Evolutionary conservation across 768 basidiomycete genomes (phyloP).

Genomic region (Hypholoma fasciculare): DNA sequence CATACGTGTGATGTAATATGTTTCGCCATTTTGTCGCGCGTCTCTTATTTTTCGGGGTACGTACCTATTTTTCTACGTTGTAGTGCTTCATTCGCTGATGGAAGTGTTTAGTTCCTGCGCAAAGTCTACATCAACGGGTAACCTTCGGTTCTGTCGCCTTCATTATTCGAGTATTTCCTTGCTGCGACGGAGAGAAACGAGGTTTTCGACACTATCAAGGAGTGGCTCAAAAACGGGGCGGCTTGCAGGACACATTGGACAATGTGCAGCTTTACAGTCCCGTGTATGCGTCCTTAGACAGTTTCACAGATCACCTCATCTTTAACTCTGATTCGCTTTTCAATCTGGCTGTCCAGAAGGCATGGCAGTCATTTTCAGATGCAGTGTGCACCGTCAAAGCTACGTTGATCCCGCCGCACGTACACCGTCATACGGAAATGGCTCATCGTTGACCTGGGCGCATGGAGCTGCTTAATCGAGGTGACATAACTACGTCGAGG

Average conservation of each 20-base stretch:
- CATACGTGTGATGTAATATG: slow-evolving; percentile 78
- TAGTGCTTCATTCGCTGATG: neutral
- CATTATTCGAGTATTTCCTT: slow-evolving; percentile 46
- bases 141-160: slow-evolving; percentile 39
- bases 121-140: slow-evolving; percentile 67
- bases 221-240: slow-evolving; percentile 78
- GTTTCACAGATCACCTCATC: slow-evolving; percentile 50
- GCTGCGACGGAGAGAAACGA: slow-evolving; percentile 55
- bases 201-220: slow-evolving; percentile 62
- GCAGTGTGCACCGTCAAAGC: slow-evolving; percentile 40
- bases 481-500: slow-evolving; percentile 54
- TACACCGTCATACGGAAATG: slow-evolving; percentile 79
- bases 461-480: slow-evolving; percentile 75
- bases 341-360: slow-evolving; percentile 46
- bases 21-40: slow-evolving; percentile 84
- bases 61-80: slow-evolving; percentile 16
- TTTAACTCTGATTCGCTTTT: slow-evolving; percentile 40
- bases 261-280: slow-evolving; percentile 61
- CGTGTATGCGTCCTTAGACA: slow-evolving; percentile 60
- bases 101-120: slow-evolving; percentile 57
- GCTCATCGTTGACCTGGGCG: slow-evolving; percentile 71
- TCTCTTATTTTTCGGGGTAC: slow-evolving; percentile 81
- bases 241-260: slow-evolving; percentile 78
- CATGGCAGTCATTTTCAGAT: slow-evolving; percentile 45
- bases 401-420: slow-evolving; percentile 59